Evolutionary conservation across 2,329 filamentous ascomycete species (phyloP), one percentile per base, ranked within the genome.

Genomic region (Hypoxylon sp.): DNA sequence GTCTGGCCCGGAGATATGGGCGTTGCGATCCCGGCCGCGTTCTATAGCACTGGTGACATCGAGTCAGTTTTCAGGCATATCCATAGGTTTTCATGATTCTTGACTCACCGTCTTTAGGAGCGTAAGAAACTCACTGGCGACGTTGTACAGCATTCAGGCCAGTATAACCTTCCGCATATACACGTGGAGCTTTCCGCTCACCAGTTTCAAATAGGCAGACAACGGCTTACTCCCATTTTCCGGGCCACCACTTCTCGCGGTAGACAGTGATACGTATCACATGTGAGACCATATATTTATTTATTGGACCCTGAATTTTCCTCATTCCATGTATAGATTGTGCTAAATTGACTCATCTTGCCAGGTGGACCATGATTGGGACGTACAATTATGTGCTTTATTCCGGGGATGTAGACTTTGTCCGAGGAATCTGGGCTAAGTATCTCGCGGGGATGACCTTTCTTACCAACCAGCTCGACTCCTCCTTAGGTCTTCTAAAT

Each of bases 1-100:
- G 83, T 88, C 2, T 88, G 86, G 85, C 84, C 86, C 14, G 86
- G 86, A 1, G 86, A 89, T 68, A 86, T 87, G 81, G 82, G 83
- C 1, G 86, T 87, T 52, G 82, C 84, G 2, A 78, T 84, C 0
- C 83, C 85, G 1, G 80, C 79, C 14, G 79, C 85, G 1, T 83
- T 85, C 13, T 83, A 86, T 7, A 85, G 84, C n/a, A 86, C 83
- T 0, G 82, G 83, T 2, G 76, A 78, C 61, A 74, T 86, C 11
- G 74, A 76, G 75, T 77, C 49, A 65, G 71, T 67, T 23, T 46
- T 36, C 28, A 23, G 9, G 21, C 2, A 7, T 38, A 10, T 9
- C 25, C 17, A 38, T 28, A 30, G 10, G 5, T 9, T 30, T 21
- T n/a, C 4, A 23, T 41, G 10, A 49, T 49, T 17, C 28, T 17